A percentile compares a stretch with the other conserved stretches of the same genome.
Conservation (phyloP, 108 stramenopile species). For the Chaetoceros tenuissimus region DNA sequence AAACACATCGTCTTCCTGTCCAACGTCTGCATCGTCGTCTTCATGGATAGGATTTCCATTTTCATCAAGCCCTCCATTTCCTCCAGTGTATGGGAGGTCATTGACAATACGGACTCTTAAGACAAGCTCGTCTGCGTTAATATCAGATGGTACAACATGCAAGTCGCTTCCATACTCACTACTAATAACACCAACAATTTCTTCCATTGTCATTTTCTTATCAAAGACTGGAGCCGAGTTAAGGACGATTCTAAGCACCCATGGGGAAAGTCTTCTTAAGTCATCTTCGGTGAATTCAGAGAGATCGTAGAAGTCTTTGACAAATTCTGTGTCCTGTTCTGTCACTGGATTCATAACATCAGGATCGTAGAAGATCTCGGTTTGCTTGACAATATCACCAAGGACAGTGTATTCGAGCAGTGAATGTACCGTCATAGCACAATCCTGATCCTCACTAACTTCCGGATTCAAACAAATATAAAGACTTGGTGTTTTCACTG, state of each 20-base stretch:
- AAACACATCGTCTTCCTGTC: slow-evolving; percentile 89
- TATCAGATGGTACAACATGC: slow-evolving; percentile 86
- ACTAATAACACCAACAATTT: slow-evolving; percentile 71
- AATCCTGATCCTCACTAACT: slow-evolving; percentile 70
- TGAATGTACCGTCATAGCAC: slow-evolving; percentile 74
- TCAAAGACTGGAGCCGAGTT: slow-evolving; percentile 83
- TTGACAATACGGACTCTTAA: slow-evolving; percentile 88
- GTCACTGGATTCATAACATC: slow-evolving; percentile 89
- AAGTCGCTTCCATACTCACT: slow-evolving; percentile 82
- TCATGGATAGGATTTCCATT: slow-evolving; percentile 50
- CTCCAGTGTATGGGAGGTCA: slow-evolving; percentile 58
- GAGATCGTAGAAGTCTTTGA: slow-evolving; percentile 88
- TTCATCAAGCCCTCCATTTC: slow-evolving; percentile 49
- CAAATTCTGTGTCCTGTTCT: slow-evolving; percentile 82
- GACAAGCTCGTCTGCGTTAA: slow-evolving; percentile 88
- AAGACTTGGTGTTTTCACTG: slow-evolving; percentile 91
- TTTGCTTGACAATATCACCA: slow-evolving; percentile 80
- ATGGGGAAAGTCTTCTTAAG: slow-evolving; percentile 82
- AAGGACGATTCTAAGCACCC: slow-evolving; percentile 95
- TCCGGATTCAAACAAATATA: slow-evolving; percentile 84
- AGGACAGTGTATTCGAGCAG: slow-evolving; percentile 92
- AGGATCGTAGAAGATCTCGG: slow-evolving; percentile 97
- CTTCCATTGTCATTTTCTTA: slow-evolving; percentile 85
- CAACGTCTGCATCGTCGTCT: slow-evolving; percentile 66
- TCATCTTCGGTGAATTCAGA: slow-evolving; percentile 79